Evolutionary conservation across 208 protist genomes (phyloP).

Genomic region (Herpetomonas samuelpessoai): DNA sequence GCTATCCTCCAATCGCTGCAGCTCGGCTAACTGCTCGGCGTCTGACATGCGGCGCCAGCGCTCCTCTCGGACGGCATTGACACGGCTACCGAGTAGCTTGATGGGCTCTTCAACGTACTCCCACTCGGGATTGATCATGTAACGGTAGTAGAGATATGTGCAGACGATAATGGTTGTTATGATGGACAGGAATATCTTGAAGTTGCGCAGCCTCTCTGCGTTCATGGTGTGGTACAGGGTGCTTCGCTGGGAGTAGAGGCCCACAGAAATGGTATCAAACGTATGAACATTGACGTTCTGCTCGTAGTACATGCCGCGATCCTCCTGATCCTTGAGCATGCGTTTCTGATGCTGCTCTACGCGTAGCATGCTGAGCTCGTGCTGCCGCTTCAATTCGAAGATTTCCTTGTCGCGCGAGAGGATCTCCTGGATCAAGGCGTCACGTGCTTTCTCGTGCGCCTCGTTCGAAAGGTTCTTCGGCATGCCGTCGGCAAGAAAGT

Average conservation of each 20-base stretch:
- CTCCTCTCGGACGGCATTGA: conserved; percentile 57
- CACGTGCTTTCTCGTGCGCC: conserved; percentile 25
- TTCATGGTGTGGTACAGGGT: conserved; percentile 88
- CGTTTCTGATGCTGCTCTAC: conserved; percentile 83
- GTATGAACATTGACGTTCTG: conserved; percentile 90
- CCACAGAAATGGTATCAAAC: conserved; percentile 86
- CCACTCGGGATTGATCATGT: conserved; percentile 87
- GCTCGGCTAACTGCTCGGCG: conserved; percentile 27
- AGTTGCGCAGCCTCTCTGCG: conserved; percentile 76
- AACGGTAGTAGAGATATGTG: conserved; percentile 82
- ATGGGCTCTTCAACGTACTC: conserved; percentile 75
- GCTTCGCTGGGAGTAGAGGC: conserved; percentile 82
- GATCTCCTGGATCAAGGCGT: conserved; percentile 70
- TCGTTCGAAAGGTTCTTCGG: background rate
- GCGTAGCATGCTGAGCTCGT: conserved; percentile 89
- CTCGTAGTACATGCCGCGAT: conserved; percentile 90
- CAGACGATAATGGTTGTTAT: conserved; percentile 57
- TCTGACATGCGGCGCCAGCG: conserved; percentile 39
- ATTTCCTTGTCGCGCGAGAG: conserved; percentile 84
- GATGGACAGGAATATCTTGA: conserved; percentile 76
- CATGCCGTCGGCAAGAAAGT: background rate
- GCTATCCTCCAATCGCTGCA: conserved; percentile 8
- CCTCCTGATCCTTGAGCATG: conserved; percentile 84
- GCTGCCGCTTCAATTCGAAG: conserved; percentile 87
- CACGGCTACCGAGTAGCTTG: conserved; percentile 66